These are phyloP conservation scores for Pulveroboletus sp. DNA, from an alignment of 768 basidiomycete species.

Conservation along the genomic window DNA sequence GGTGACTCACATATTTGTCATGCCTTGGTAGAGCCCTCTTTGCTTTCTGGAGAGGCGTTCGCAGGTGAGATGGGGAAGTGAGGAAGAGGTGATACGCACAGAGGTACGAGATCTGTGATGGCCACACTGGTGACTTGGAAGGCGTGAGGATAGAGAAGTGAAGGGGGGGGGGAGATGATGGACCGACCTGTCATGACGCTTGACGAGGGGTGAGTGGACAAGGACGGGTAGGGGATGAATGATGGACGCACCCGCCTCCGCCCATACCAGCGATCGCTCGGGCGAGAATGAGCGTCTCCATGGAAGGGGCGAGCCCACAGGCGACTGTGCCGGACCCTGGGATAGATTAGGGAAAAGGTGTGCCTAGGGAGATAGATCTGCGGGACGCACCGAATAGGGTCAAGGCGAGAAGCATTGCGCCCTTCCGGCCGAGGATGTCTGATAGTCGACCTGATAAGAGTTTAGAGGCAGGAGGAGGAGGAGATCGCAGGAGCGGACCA, in stretches of 20 bases:
- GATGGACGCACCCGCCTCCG: slow-evolving; percentile 71
- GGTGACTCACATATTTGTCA: slow-evolving; percentile 72
- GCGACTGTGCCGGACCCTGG: slow-evolving; percentile 76
- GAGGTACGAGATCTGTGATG: slow-evolving; percentile 82
- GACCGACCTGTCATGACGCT: slow-evolving; percentile 79
- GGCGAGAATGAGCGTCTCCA: slow-evolving; percentile 75
- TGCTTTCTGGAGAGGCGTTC: slow-evolving; percentile 52
- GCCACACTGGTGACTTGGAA: slow-evolving; percentile 72
- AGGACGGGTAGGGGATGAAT: background rate
- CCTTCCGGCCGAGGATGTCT: slow-evolving; percentile 81
- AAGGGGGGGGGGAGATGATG: background rate
- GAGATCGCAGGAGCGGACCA: slow-evolving; percentile 42
- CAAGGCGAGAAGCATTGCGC: slow-evolving; percentile 81
- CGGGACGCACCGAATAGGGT: slow-evolving; percentile 67
- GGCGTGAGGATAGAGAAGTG: slow-evolving; percentile 16
- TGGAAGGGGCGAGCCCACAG: slow-evolving; percentile 83
- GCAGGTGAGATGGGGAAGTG: background rate
- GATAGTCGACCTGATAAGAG: slow-evolving; percentile 63
- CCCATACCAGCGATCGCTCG: slow-evolving; percentile 89
- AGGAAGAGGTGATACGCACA: slow-evolving; percentile 45
- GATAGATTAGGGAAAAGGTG: slow-evolving; percentile 14
- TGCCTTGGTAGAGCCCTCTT: slow-evolving; percentile 87
- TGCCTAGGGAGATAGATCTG: slow-evolving; percentile 14
- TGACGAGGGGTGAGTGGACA: slow-evolving; percentile 19
- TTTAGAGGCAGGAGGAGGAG: slow-evolving; percentile 9